phyloP scores from a whole-genome alignment of 495 filamentous ascomycete species.

The Pseudomonodictys pantanalensis region DNA sequence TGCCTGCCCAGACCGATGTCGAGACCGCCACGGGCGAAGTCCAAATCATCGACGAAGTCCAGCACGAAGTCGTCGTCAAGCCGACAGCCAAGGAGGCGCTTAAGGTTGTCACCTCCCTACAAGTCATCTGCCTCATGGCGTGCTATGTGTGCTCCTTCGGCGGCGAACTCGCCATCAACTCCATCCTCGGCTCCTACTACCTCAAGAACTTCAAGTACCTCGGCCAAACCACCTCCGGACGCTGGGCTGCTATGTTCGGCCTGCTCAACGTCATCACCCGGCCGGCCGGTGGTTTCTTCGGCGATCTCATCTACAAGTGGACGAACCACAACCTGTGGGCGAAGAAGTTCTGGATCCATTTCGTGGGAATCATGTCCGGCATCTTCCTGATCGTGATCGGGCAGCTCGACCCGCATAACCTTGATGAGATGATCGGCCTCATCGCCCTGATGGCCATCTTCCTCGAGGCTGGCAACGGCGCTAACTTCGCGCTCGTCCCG shows the following conservation, averaged over 20 bases:
- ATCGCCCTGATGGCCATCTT: slow-evolving; percentile 74
- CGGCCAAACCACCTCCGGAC: slow-evolving; percentile 66
- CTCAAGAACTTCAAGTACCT: slow-evolving; percentile 69
- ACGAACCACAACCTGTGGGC: slow-evolving; percentile 60
- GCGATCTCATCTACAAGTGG: slow-evolving; percentile 66
- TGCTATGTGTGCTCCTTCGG: slow-evolving; percentile 88
- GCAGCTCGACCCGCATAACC: slow-evolving; percentile 54
- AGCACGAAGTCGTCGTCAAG: slow-evolving; percentile 62
- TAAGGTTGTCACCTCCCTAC: slow-evolving; percentile 58
- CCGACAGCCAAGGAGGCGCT: slow-evolving; percentile 62
- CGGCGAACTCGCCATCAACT: slow-evolving; percentile 81
- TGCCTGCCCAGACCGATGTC: slow-evolving; percentile 37
- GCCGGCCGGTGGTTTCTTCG: slow-evolving; percentile 69
- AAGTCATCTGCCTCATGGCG: slow-evolving; percentile 63
- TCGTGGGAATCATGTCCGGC: slow-evolving; percentile 62
- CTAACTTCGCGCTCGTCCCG: slow-evolving; percentile 80
- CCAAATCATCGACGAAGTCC: slow-evolving; percentile 53
- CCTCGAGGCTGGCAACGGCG: slow-evolving; percentile 79
- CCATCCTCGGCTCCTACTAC: slow-evolving; percentile 78
- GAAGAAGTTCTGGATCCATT: slow-evolving; percentile 72
- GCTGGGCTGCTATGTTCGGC: slow-evolving; percentile 89
- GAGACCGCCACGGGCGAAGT: slow-evolving; percentile 47
- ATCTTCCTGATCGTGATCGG: slow-evolving; percentile 71
- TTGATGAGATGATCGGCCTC: slow-evolving; percentile 72
- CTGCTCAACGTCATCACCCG: slow-evolving; percentile 77